Evolutionary conservation across 2,329 filamentous ascomycete species (phyloP).

Genomic region (Aspergillus ibericus): DNA sequence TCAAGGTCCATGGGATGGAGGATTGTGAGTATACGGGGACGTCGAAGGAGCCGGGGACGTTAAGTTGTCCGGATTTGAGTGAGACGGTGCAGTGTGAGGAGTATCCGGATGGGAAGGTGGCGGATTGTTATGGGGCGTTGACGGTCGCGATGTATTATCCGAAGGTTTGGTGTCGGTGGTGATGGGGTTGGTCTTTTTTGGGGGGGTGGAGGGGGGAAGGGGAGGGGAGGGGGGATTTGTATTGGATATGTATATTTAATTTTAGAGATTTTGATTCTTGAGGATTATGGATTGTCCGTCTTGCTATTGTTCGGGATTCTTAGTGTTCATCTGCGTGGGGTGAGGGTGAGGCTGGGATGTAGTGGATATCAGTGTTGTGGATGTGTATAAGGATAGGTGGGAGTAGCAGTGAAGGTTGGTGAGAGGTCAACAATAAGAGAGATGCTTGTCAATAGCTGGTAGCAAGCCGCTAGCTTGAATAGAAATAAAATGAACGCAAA

Average conservation of each 20-base stretch:
- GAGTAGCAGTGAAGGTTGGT: background rate
- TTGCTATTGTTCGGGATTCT: no score
- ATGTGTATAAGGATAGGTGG: no score
- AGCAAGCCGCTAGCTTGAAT: background rate
- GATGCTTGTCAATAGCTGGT: no score
- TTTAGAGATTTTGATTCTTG: background rate
- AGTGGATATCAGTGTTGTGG: background rate
- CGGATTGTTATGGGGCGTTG: background rate
- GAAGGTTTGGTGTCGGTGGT: slow-evolving; percentile 1
- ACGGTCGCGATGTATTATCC: background rate
- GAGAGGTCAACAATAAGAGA: no score
- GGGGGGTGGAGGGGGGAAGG: no score
- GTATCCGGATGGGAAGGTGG: background rate
- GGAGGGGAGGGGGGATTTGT: background rate
- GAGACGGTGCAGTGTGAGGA: background rate
- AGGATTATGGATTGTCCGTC: no score
- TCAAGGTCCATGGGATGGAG: background rate
- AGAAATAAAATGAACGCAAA: background rate
- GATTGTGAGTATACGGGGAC: background rate
- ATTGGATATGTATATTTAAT: background rate
- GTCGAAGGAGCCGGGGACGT: background rate
- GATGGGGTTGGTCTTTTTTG: no score
- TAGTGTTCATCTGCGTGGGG: background rate
- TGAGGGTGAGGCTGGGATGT: background rate
- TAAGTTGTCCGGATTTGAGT: background rate